A percentile compares a stretch with the other conserved stretches of the same genome.
Conservation (phyloP, 2,329 filamentous ascomycete genomes). For the Ascochyta rabiei region DNA sequence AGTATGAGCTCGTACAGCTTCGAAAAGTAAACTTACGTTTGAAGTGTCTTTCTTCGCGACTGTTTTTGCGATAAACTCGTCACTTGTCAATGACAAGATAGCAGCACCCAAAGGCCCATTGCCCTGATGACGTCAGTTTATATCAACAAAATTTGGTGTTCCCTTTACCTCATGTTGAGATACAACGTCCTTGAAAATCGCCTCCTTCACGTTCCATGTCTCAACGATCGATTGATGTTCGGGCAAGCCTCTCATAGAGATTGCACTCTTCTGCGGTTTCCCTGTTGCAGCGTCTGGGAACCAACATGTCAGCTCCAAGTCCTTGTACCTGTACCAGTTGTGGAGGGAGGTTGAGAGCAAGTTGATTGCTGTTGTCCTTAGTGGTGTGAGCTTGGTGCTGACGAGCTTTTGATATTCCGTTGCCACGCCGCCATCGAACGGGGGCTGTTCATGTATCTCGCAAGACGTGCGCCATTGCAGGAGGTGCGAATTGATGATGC, state of each 20-base stretch:
- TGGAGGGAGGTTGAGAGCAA: slow-evolving; percentile 81
- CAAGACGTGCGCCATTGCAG: slow-evolving; percentile 82
- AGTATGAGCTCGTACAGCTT: slow-evolving; percentile 2
- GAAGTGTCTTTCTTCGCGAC: slow-evolving; percentile 61
- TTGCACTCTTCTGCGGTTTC: slow-evolving; percentile 59
- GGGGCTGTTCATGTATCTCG: slow-evolving; percentile 79
- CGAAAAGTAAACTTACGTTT: slow-evolving; percentile 30
- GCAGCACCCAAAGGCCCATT: slow-evolving; percentile 55
- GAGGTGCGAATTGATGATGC: slow-evolving; percentile 77
- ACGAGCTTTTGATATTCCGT: slow-evolving; percentile 82
- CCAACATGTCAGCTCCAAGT: slow-evolving; percentile 81
- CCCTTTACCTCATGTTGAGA: slow-evolving; percentile 31
- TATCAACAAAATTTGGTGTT: too few species aligned
- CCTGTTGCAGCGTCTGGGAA: slow-evolving; percentile 55
- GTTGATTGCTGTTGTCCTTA: slow-evolving; percentile 77
- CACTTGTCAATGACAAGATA: slow-evolving; percentile 67
- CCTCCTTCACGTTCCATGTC: slow-evolving; percentile 76
- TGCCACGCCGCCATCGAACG: slow-evolving; percentile 80
- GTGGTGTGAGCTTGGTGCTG: slow-evolving; percentile 72
- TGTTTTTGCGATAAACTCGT: slow-evolving; percentile 72
- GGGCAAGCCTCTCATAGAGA: slow-evolving; percentile 63
- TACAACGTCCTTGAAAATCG: slow-evolving; percentile 55
- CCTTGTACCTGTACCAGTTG: slow-evolving; percentile 80
- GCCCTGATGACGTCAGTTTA: slow-evolving; percentile 26
- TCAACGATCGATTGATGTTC: slow-evolving; percentile 61